Base-by-base conservation (phyloP, 2,329 filamentous ascomycete species). In the Dothideomycetidae sp. region DNA sequence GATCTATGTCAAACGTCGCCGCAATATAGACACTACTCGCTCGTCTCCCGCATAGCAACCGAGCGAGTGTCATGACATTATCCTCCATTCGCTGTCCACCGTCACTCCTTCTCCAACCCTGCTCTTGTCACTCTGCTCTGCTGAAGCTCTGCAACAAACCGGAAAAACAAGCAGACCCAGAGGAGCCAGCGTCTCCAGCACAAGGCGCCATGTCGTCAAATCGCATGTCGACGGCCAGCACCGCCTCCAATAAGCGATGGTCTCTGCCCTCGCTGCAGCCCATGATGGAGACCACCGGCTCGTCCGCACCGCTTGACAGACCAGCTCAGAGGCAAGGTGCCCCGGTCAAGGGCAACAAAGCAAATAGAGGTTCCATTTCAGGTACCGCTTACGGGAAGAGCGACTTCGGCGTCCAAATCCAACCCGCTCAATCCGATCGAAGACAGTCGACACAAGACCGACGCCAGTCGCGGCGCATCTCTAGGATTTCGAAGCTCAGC, bases 11-110 rank as follows among this genome's bases (percentile, higher is more conserved):
- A 29, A 38, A 38, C 36, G 36, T 18, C 16, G 14, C 29, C 36
- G 29, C 36, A 31, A 38, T 38, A 38, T 38, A 38, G 36, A 32
- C 29, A 38, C 29, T 38, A 10, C 13, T 38, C 36, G 15, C 26
- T n/a, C 7, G n/a, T 15, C 36, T 28, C 23, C 21, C 14, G 36
- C 36, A 38, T 38, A 29, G 36, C 36, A 38, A 38, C 36, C 36
- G 36, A n/a, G 7, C 26, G 26, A 23, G 30, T 21, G 28, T 19
- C 36, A 11, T 33, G 29, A 21, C 29, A 31, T 32, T 38, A 38
- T 29, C 29, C 31, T 38, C 30, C 12, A 29, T n/a, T 13, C n/a
- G 29, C 16, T 15, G 29, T 19, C 36, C 13, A 17, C 18, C 4
- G 21, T 19, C 36, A 26, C 14, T 37, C 26, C 15, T 18, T 32